A percentile compares a stretch with the other conserved stretches of the same genome.
Conservation (phyloP, 208 protist genomes). For the Leishmania tarentolae region DNA sequence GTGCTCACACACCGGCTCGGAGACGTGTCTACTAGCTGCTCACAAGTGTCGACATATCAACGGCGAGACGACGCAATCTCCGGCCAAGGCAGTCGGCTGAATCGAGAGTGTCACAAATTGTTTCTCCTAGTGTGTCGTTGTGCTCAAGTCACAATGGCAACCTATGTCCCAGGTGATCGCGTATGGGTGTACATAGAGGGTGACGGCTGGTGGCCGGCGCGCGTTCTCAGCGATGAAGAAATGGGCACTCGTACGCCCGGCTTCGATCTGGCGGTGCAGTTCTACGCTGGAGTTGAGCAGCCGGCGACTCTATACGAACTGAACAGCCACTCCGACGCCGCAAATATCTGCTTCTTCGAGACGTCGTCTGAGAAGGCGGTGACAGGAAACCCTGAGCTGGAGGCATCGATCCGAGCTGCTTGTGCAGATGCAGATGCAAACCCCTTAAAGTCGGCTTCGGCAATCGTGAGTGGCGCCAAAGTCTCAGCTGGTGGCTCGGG, state of each 20-base stretch:
- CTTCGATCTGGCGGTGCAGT: slow-evolving; percentile 62
- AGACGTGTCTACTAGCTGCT: not conserved
- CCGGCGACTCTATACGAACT: slow-evolving; percentile 55
- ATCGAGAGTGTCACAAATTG: not conserved
- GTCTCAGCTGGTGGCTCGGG: not conserved
- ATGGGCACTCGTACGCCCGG: slow-evolving; percentile 28
- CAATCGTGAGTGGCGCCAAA: not conserved
- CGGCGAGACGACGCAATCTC: not conserved
- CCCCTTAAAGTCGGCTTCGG: slow-evolving; percentile 52
- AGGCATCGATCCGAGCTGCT: slow-evolving; percentile 62
- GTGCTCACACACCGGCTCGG: not conserved
- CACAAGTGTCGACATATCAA: not conserved
- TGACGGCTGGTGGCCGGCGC: slow-evolving; percentile 85
- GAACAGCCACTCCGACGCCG: slow-evolving; percentile 37
- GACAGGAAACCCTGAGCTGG: slow-evolving; percentile 58
- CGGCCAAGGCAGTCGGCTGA: not conserved
- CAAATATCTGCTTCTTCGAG: slow-evolving; percentile 79
- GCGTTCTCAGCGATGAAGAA: slow-evolving; percentile 61
- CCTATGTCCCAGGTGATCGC: slow-evolving; percentile 70
- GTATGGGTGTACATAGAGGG: slow-evolving; percentile 85
- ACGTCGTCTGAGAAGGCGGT: slow-evolving; percentile 87
- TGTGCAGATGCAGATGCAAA: slow-evolving; percentile 64
- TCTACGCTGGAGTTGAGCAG: slow-evolving; percentile 66
- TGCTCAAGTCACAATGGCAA: slow-evolving; percentile 9
- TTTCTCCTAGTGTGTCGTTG: not conserved